These are phyloP conservation scores for Hypoxylon sp. DNA, from an alignment of 2,329 filamentous ascomycete genomes.

Conservation along the genomic window DNA sequence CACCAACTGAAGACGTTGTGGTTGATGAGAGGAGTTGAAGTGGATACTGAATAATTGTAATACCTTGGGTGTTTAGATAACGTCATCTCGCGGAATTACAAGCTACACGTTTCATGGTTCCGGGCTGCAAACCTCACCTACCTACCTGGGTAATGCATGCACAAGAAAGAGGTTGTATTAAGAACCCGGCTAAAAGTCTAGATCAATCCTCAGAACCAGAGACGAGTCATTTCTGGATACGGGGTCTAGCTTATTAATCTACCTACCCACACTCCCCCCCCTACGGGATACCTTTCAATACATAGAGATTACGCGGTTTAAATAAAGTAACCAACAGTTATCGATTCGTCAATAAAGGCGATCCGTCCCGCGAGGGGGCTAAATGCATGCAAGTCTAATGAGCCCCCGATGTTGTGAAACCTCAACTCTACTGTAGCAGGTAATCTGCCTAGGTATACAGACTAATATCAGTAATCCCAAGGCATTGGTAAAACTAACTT, in stretches of 20 bases:
- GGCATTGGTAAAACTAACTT: not conserved
- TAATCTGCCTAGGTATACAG: not conserved
- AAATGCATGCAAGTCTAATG: not conserved
- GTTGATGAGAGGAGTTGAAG: not conserved
- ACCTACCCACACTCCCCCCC: not conserved
- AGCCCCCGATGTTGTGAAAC: not conserved
- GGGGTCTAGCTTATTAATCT: not conserved
- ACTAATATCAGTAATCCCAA: not conserved
- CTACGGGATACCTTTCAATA: not conserved
- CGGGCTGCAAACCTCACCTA: not conserved
- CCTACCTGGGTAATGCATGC: not conserved
- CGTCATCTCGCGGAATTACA: not conserved
- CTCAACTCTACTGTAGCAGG: not conserved
- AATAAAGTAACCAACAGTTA: not conserved
- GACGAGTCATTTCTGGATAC: not conserved
- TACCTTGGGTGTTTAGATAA: not conserved
- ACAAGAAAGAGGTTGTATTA: not conserved
- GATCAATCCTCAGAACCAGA: not conserved
- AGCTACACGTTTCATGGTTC: not conserved
- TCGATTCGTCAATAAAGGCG: not conserved
- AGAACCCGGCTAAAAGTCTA: not conserved
- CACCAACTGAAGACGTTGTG: not conserved
- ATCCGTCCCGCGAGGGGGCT: not conserved
- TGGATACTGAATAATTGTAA: not conserved
- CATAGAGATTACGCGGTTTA: not conserved